Evolutionary conservation across 2,329 filamentous ascomycete genomes (phyloP), one percentile per base, ranked within the genome.

Genomic region (Fusarium sp.): DNA sequence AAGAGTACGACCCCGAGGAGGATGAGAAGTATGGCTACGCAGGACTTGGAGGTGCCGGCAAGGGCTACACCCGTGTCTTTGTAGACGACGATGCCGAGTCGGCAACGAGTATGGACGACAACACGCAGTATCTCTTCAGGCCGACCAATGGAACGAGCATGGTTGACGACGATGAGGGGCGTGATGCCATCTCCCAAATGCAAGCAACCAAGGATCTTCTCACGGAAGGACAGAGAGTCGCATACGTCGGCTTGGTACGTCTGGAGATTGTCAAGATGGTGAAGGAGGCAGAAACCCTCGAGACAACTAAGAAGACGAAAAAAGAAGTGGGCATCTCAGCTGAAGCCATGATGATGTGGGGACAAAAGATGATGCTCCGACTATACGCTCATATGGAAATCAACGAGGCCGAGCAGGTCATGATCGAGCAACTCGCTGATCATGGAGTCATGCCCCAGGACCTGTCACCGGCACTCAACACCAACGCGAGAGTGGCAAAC

Each of bases 361-460:
- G 94, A 66, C 97, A 99, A 82, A 97, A 97, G 85, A 97, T 98
- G 89, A 99, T 99, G 95, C 91, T 98, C 70, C 91, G 96, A 27
- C 83, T 99, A 14, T 99, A 98, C 82, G 87, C 91, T 14, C 97
- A 99, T 83, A 99, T 99, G 97, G 97, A 99, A 70, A 97, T 99
- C 79, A 95, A 92, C 79, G 87, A 92, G 25, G 92, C 90, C 16
- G 97, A 99, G 83, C 97, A 99, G 85, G 88, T 99, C 82, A 99
- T 99, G 97, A 98, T 99, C 76, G 97, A 99, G 84, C 97, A 99
- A 83, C 87, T 99, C 68, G 93, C 94, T 14, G 94, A 97, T 67
- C 97, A 99, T 83, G 97, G 96, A 6, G 95, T 99, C 8, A 88
- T 95, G 71, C 93, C 97, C 1, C 86, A 87, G 52, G 97, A 99